Conservation (phyloP, 371 early-diverging fungal species). For the Entomophthora muscae region DNA sequence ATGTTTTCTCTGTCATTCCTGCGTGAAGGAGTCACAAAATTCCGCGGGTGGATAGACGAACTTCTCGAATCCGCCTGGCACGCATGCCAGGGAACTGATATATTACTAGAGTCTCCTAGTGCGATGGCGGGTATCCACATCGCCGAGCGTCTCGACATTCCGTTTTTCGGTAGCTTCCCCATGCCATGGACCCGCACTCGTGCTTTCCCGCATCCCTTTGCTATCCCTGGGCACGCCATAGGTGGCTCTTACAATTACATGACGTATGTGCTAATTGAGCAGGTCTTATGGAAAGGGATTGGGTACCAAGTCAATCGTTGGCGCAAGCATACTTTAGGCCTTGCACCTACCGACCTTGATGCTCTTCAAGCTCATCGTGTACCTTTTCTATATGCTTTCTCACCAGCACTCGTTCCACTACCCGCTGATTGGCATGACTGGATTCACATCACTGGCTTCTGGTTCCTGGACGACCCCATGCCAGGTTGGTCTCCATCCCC, state of each 20-base stretch:
- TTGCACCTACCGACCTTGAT: conserved; percentile 32
- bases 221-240: conserved; percentile 38
- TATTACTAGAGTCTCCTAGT: conserved; percentile 56
- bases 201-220: conserved; percentile 66
- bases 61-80: conserved; percentile 42
- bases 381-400: conserved; percentile 59
- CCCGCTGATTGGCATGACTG: conserved; percentile 65
- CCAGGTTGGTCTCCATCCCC: conserved; percentile 41
- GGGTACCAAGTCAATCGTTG: conserved; percentile 42
- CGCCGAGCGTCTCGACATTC: conserved; percentile 52
- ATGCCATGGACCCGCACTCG: conserved; percentile 75
- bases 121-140: conserved; percentile 66
- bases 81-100: conserved; percentile 55
- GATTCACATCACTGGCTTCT: conserved; percentile 61
- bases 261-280: conserved; percentile 59
- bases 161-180: conserved; percentile 54
- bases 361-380: conserved; percentile 36
- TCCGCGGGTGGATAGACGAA: conserved; percentile 59
- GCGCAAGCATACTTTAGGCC: conserved; percentile 28
- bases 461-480: conserved; percentile 62
- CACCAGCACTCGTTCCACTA: conserved; percentile 44
- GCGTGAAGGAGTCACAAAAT: conserved; percentile 37
- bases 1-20: conserved; percentile 57
- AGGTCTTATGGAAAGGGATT: conserved; percentile 54
- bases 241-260: conserved; percentile 60